Evolutionary conservation across 805 yeast genomes (phyloP), one percentile per base, ranked within the genome.

Genomic region (Torulaspora gathmanii): DNA sequence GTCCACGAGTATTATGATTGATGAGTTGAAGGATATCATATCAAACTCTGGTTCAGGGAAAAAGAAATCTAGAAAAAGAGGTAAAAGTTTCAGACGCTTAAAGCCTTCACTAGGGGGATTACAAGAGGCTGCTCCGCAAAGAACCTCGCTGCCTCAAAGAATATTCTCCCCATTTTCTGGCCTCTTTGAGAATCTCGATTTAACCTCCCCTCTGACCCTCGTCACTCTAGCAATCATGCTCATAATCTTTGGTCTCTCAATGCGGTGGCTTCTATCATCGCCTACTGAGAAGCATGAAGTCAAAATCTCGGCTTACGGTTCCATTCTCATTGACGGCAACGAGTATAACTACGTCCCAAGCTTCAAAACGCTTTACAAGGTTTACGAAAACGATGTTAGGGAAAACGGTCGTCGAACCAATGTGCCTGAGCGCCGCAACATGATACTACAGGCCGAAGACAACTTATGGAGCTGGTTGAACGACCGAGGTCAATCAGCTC

Each of bases 401-500:
- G 43, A 37, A 27, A 46, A 44, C 11, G 33, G 37, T 15, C 28
- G 35, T 45, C 55, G 34, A 41, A 44, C 37, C 17, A 30, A 28
- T 17, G 30, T 40, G 10, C 28, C 42, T 5, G 54, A 37, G 45
- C 50, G 31, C 41, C 38, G 44, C 10, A 52, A 67, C 48, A 46
- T 66, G 49, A 54, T 64, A 15, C 54, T 68, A 47, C 69, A 71
- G 44, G 76, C 79, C 47, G 89, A 86, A 62, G 70, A 73, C 13
- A 73, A 74, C 19, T 58, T 86, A 35, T 86, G 93, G 93, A 73
- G 78, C 37, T 86, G 95, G 95, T 71, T 86, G 34, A 72, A 72
- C 34, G 70, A 68, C 47, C 70, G 77, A 29, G 65, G 68, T 9
- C 55, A 56, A 29, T 40, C 42, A 17, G 39, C 44, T 20, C 29